A percentile compares a stretch with the other conserved stretches of the same genome.
These are phyloP conservation scores for Stagonosporopsis tanaceti DNA, from an alignment of 2,329 filamentous ascomycete species.

Conservation along the genomic window DNA sequence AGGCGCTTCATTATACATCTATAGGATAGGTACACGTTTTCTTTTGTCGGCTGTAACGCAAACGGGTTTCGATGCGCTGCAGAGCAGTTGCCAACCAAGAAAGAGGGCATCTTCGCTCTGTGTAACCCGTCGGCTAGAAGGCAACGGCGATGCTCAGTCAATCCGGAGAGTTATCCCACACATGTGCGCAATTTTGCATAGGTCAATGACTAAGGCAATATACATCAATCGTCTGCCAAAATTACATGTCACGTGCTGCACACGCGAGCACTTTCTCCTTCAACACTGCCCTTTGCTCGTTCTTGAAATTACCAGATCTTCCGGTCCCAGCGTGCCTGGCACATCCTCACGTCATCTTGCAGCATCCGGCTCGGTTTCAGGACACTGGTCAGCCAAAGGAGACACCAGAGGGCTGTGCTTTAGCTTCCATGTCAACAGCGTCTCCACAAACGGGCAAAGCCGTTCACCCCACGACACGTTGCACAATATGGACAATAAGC, in stretches of 20 bases:
- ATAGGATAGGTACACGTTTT: not conserved
- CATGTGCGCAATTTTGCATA: not conserved
- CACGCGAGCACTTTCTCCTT: not conserved
- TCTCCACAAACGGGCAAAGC: not conserved
- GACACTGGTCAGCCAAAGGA: conserved; percentile 3
- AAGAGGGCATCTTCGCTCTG: not conserved
- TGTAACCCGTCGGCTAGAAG: not conserved
- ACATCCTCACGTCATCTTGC: not conserved
- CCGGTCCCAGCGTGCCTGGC: not conserved
- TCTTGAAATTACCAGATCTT: not conserved
- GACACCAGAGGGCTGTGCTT: conserved; percentile 10
- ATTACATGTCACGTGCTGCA: not conserved
- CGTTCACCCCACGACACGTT: conserved; percentile 1
- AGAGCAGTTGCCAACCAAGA: conserved; percentile 9
- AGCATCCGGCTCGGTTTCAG: not conserved
- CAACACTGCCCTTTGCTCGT: too few relatives aligned
- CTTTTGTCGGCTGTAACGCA: conserved; percentile 3
- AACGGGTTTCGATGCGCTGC: conserved; percentile 2
- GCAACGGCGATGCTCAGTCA: not conserved
- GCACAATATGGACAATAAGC: conserved; percentile 10
- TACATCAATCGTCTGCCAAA: not conserved
- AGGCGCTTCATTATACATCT: not conserved
- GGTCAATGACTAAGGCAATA: not conserved
- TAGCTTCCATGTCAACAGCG: not conserved
- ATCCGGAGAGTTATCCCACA: not conserved